Evolutionary conservation across 2,329 filamentous ascomycete species (phyloP).

Genomic region (Nothopassalora personata): DNA sequence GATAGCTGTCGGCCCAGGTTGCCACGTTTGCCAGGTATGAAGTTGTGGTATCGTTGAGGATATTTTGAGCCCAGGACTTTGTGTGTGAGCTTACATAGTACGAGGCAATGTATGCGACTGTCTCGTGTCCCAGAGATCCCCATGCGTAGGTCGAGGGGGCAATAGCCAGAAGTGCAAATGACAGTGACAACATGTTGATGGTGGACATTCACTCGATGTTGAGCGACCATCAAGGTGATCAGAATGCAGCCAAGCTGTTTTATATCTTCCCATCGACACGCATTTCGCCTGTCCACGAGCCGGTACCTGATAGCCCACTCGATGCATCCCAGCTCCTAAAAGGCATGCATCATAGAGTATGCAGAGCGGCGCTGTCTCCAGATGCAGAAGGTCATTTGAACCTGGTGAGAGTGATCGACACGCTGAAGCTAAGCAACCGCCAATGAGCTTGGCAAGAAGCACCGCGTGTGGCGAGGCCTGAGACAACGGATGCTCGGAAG

Average conservation of each 20-base stretch:
- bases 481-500: neutral
- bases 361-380: neutral
- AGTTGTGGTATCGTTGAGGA: conserved; percentile 41
- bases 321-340: neutral
- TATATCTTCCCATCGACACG: neutral
- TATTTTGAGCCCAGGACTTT: conserved; percentile 39
- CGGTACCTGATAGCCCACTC: neutral
- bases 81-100: conserved; percentile 43
- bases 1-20: conserved; percentile 51
- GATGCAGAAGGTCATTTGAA: neutral
- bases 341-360: neutral
- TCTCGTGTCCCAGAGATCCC: conserved; percentile 51
- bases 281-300: neutral
- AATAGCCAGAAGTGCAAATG: neutral
- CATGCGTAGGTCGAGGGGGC: conserved; percentile 36
- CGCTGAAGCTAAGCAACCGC: neutral
- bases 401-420: neutral
- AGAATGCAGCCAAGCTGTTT: neutral
- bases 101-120: conserved; percentile 52
- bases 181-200: neutral
- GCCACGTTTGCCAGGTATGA: conserved; percentile 49
- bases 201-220: neutral
- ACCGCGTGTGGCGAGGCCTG: neutral
- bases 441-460: neutral
- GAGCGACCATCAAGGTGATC: neutral